Base-by-base conservation (phyloP, 805 yeast species). In the Saccharomycopsis oosterbeekiorum region DNA sequence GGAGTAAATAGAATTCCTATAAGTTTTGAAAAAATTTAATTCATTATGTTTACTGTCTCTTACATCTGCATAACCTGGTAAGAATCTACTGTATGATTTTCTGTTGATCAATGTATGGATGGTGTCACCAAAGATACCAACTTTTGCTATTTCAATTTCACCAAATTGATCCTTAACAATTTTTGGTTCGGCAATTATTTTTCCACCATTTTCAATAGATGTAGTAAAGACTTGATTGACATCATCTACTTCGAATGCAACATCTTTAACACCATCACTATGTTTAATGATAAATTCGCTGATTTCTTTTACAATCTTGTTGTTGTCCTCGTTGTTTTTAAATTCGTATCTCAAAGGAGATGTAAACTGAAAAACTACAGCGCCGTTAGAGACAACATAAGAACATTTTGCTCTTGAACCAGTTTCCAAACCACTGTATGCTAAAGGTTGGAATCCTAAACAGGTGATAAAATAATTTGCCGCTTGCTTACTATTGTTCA, bases 191-290 rank as follows among this genome's bases (percentile, higher is more conserved):
- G 72, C 61, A 9, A 76, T 65, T 0, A 76, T 63, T 37, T 67
- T 68, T 0, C 86, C 92, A 0, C 92, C 92, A 17, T 74, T 74
- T 1, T 65, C 55, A 2, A 81, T 65, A 0, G 93, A 88, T 43
- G 72, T 71, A 0, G 70, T 64, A 64, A 70, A 85, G 1, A 80
- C 75, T 0, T 65, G 65, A 3, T 74, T 77, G 12, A 82, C 82
- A 66, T 84, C 75, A 4, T 71, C 74, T 0, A 88, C 93, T n/a
- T 68, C 69, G 66, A 89, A 85, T 0, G 89, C 80, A 11, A 89
- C 82, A 68, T 89, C 94, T 70, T 82, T 82, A n/a, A 89, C 89
- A 4, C 89, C 88, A 68, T 88, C 92, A 1, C 96, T 93, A 70
- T 89, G 96, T 4, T 67, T 70, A 5, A 70, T 67, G 8, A 84